Percentiles rank a stretch among this genome's conserved stretches.
phyloP scores from a whole-genome alignment of 2,329 filamentous ascomycete genomes.

The Fusarium sororula region DNA sequence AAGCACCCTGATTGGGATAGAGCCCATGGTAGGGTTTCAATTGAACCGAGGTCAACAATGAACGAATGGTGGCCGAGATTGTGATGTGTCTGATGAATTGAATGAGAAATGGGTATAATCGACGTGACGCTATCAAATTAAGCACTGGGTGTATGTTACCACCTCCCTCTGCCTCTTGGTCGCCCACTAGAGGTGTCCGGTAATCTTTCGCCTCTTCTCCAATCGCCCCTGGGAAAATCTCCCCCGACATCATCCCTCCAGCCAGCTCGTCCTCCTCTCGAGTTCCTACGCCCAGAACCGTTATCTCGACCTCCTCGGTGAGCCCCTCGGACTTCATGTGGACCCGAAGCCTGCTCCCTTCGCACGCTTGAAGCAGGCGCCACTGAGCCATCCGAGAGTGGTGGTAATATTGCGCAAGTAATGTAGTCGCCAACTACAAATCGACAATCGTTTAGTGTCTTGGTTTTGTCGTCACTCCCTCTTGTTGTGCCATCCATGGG shows the following conservation, averaged over 20 bases:
- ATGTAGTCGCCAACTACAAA: constrained; percentile 93
- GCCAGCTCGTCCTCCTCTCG: constrained; percentile 50
- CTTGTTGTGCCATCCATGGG: constrained; percentile 45
- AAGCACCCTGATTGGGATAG: constrained; percentile 41
- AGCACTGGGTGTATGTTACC: constrained; percentile 33
- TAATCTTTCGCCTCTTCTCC: constrained; percentile 71
- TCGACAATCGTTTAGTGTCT: constrained; percentile 77
- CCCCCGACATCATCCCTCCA: constrained; percentile 52
- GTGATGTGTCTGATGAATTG: constrained; percentile 16
- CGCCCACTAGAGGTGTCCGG: constrained; percentile 59
- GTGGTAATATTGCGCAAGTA: constrained; percentile 81
- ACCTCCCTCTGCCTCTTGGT: constrained; percentile 43
- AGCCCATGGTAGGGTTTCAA: constrained; percentile 36
- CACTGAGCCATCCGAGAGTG: constrained; percentile 77
- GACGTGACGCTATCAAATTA: constrained; percentile 20
- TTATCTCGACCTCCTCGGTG: constrained; percentile 42
- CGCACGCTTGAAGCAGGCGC: constrained; percentile 63
- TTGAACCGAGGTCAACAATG: constrained; percentile 25
- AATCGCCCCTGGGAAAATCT: constrained; percentile 64
- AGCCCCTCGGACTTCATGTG: constrained; percentile 37
- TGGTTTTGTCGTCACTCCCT: constrained; percentile 69
- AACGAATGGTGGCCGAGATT: not conserved
- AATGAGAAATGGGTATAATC: constrained; percentile 43
- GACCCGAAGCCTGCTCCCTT: constrained; percentile 36
- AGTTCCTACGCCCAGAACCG: constrained; percentile 47